Evolutionary conservation across 352 stramenopile species (phyloP), one percentile per base, ranked within the genome.

Genomic region (Globisporangium cederbergense): DNA sequence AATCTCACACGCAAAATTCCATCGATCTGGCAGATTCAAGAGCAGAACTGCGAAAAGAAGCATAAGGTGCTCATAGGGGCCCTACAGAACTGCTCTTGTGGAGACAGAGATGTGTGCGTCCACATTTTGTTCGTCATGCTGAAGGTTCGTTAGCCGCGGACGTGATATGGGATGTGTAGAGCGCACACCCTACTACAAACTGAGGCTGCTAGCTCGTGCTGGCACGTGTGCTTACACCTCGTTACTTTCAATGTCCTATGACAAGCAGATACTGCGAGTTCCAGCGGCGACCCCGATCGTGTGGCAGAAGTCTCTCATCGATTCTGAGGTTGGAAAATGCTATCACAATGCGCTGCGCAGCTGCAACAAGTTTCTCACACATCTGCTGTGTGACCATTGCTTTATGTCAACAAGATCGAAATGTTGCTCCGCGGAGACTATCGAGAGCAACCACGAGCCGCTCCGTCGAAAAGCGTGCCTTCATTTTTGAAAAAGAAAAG

Each of bases 111-210:
- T 28, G 75, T 95, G n/a, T 93, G 86, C 61, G 77, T 90, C 36
- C 86, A 95, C 62, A 79, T 95, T 14, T 71, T 95, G 38, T 95
- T 95, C 58, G 85, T 95, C 25, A 91, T 95, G 81, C 81, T 95
- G 52, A 93, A 95, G 68, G 80, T 87, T 62, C 14, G 28, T 51
- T 20, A 2, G 14, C 14, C 9, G 20, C 22, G 3, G 47, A 20
- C 1, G 9, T 34, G 36, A 42, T 42, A 11, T 9, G 45, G 18
- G 9, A 42, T 42, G 13, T 52, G 46, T 28, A 8, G 32, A 52
- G 32, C 20, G 10, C 46, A n/a, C 5, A 22, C 25, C 18, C 10
- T 52, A 25, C 3, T 28, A 3, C 10, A 30, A 9, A n/a, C 4
- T 11, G 18, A 16, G 46, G 32, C 10, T 32, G 20, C 9, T 32